Evolutionary conservation across 1,139 yeast species (phyloP).

Genomic region (Tardiomyces depauwii): DNA sequence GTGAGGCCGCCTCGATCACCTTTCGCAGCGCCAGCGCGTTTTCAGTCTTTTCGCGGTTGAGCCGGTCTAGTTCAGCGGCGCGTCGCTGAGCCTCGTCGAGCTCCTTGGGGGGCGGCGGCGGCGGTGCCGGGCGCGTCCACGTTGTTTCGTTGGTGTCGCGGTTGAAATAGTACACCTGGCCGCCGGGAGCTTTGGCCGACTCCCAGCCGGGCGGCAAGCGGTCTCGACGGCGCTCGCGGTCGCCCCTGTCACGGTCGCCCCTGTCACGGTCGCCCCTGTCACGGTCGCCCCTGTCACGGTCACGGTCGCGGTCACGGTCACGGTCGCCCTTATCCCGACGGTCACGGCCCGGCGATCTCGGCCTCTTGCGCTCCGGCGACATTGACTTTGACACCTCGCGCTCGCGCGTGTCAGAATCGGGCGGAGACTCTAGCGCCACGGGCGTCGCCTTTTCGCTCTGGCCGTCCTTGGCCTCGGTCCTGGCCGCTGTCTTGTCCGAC

Average conservation of each 20-base stretch:
- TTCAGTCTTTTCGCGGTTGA: neutral
- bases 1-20: slow-evolving; percentile 32
- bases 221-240: neutral
- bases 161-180: slow-evolving; percentile 43
- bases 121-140: slow-evolving; percentile 46
- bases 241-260: neutral
- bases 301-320: neutral
- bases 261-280: neutral
- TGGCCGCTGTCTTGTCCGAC: neutral
- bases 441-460: neutral
- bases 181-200: slow-evolving; percentile 20
- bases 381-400: neutral
- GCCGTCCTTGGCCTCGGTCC: neutral
- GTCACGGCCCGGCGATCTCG: neutral
- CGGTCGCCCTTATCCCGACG: slow-evolving; percentile 1
- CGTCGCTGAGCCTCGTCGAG: slow-evolving; percentile 13
- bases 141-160: slow-evolving; percentile 34
- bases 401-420: neutral
- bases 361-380: neutral
- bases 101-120: slow-evolving; percentile 3
- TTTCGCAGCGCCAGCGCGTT: slow-evolving; percentile 16
- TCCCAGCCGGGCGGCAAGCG: slow-evolving; percentile 30
- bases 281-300: too few species aligned
- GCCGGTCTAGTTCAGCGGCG: slow-evolving; percentile 14
- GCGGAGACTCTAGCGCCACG: neutral